Conservation (phyloP, 208 protist species). For the Crithidia expoeki region DNA sequence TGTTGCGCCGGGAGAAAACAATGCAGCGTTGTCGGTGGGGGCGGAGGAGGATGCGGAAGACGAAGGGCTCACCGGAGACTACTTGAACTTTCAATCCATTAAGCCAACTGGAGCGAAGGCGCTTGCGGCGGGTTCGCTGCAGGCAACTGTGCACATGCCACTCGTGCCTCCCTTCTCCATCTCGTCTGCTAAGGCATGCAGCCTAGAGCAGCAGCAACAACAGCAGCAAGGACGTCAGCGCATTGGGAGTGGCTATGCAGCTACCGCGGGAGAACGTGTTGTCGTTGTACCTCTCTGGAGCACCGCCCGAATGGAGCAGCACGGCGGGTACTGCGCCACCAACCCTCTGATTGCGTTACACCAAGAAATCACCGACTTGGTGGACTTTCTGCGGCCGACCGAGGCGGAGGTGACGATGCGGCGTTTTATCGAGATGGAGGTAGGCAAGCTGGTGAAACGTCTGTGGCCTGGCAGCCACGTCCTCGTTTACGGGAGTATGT, state of each 20-base stretch:
- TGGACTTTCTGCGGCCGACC: slow-evolving; percentile 79
- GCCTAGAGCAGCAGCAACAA: not conserved
- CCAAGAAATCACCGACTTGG: slow-evolving; percentile 83
- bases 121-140: slow-evolving; percentile 35
- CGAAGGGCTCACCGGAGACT: slow-evolving; percentile 62
- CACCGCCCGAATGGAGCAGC: slow-evolving; percentile 34
- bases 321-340: slow-evolving; percentile 56
- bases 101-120: slow-evolving; percentile 9
- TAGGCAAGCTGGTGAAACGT: slow-evolving; percentile 53
- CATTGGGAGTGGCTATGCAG: not conserved
- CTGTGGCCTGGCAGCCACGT: slow-evolving; percentile 82
- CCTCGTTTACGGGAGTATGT: slow-evolving; percentile 87
- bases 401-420: slow-evolving; percentile 85
- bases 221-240: slow-evolving; percentile 12
- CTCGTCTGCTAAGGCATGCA: not conserved
- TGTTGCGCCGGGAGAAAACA: no score
- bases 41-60: slow-evolving; percentile 8
- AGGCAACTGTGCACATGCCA: slow-evolving; percentile 42
- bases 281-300: slow-evolving; percentile 51
- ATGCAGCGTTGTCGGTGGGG: not conserved
- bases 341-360: slow-evolving; percentile 78
- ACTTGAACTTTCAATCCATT: slow-evolving; percentile 41
- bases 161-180: not conserved
- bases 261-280: not conserved
- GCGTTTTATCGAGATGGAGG: slow-evolving; percentile 62